These are phyloP conservation scores for Pythium aristosporum DNA, from an alignment of 352 stramenopile species.

Conservation along the genomic window DNA sequence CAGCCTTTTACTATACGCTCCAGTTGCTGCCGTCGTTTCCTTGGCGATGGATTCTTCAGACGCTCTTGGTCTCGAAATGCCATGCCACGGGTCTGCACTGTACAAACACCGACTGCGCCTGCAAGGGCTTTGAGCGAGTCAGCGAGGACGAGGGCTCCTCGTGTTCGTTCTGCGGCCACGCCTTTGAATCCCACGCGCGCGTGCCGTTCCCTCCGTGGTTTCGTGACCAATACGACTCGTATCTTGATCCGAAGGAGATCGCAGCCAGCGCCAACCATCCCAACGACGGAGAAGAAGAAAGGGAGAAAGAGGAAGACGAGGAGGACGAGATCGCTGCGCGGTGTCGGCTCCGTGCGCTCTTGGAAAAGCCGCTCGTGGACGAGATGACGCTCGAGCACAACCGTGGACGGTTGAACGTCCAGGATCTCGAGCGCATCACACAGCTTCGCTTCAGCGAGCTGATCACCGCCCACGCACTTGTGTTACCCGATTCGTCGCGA, in stretches of 20 bases:
- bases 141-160: background rate
- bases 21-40: constrained; percentile 53
- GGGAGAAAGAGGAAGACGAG: background rate
- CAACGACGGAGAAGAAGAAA: background rate
- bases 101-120: constrained; percentile 35
- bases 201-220: constrained; percentile 69
- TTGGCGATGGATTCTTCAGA: constrained; percentile 39
- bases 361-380: constrained; percentile 2
- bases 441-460: constrained; percentile 3
- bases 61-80: constrained; percentile 33
- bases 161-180: constrained; percentile 58
- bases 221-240: constrained; percentile 69
- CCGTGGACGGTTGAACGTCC: constrained; percentile 18
- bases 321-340: background rate
- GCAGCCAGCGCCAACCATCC: background rate
- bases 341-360: background rate
- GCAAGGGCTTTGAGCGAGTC: constrained; percentile 57
- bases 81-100: constrained; percentile 54
- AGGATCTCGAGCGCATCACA: constrained; percentile 17
- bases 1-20: constrained; percentile 57
- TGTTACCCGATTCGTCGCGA: background rate
- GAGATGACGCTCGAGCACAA: constrained; percentile 24
- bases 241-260: constrained; percentile 11
- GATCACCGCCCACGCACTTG: background rate
- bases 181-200: constrained; percentile 24